These are phyloP conservation scores for Fusarium torreyae DNA, from an alignment of 2,329 filamentous ascomycete species.

Conservation along the genomic window DNA sequence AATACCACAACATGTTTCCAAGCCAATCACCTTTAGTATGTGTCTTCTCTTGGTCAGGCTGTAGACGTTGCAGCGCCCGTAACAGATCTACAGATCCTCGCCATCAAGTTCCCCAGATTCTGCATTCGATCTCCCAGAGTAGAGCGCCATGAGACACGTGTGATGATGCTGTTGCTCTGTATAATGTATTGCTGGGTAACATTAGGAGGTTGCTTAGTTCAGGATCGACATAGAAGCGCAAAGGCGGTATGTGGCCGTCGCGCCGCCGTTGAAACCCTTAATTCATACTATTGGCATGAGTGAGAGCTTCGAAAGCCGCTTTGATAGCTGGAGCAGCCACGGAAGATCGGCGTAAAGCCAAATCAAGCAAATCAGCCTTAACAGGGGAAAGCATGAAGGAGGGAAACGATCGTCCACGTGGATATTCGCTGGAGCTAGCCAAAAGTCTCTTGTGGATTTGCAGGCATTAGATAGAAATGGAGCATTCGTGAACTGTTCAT, in stretches of 20 bases:
- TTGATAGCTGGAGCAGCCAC: background rate
- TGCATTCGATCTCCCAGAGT: no score
- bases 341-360: constrained; percentile 10
- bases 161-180: no score
- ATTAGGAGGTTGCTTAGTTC: background rate
- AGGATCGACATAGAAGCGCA: background rate
- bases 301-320: background rate
- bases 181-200: background rate
- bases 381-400: background rate
- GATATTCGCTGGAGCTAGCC: background rate
- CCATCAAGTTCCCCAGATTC: no score
- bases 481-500: background rate
- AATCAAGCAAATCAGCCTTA: background rate
- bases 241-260: background rate
- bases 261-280: background rate
- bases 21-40: no score
- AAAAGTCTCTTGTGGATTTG: background rate
- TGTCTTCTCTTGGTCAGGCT: no score
- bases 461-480: background rate
- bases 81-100: no score
- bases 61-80: no score
- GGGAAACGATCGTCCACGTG: background rate
- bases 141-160: no score
- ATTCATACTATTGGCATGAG: background rate
- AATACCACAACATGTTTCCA: no score